Evolutionary conservation across 225 moss, liverwort and hornwort species (phyloP).

Genomic region (Thuidium tamariscinum): DNA sequence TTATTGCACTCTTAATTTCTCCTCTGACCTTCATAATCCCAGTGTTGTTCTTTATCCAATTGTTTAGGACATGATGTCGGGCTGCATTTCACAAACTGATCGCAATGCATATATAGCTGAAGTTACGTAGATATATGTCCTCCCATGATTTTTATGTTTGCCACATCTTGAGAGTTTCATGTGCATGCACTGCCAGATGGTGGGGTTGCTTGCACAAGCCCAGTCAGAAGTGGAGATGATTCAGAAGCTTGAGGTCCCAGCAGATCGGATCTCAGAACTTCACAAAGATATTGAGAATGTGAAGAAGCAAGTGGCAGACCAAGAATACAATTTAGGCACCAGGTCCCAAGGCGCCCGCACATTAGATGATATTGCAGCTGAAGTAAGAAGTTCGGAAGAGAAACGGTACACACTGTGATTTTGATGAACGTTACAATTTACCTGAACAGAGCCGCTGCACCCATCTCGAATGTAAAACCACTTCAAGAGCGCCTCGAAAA

Average conservation of each 20-base stretch:
- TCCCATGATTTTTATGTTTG: background rate
- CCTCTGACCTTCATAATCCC: background rate
- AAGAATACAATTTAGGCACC: conserved; percentile 61
- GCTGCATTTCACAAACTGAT: background rate
- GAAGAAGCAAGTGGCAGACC: conserved; percentile 61
- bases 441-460: background rate
- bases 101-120: background rate
- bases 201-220: conserved; percentile 76
- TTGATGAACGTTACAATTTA: background rate
- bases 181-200: conserved; percentile 38
- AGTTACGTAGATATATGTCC: background rate
- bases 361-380: conserved; percentile 49
- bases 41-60: background rate
- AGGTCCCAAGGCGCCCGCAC: conserved; percentile 50
- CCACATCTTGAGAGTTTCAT: background rate
- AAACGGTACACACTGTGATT: conserved; percentile 41
- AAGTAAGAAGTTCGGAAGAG: conserved; percentile 39
- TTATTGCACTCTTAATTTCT: background rate
- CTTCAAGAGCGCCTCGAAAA: background rate
- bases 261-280: conserved; percentile 71
- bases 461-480: background rate
- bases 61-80: background rate
- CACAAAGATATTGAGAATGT: conserved; percentile 63
- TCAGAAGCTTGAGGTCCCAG: conserved; percentile 62
- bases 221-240: conserved; percentile 59